Evolutionary conservation across 2,329 filamentous ascomycete genomes (phyloP), one percentile per base, ranked within the genome.

Genomic region (Aspergillus felis): DNA sequence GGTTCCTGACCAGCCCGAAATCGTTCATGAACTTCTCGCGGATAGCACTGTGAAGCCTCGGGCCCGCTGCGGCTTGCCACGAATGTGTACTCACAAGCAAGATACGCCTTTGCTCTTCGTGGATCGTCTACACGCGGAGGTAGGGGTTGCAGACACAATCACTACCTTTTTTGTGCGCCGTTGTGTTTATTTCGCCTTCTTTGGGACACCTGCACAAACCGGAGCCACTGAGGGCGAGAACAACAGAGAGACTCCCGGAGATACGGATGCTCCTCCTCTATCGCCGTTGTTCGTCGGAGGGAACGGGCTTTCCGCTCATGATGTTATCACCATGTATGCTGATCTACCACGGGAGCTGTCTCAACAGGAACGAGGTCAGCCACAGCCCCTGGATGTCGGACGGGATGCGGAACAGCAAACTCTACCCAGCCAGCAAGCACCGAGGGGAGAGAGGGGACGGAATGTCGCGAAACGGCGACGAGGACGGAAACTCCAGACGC

Each of bases 151-250:
- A 10, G 60, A 62, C 25, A 63, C 24, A 27, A 54, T 65, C 41
- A 62, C 61, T 50, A 65, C 55, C 42, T 59, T 62, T 49, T 67
- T 66, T 54, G 58, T 68, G 24, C 49, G 63, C 14, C 53, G 56
- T 28, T 67, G 61, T 61, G 57, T 68, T 28, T 68, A 68, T 61
- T 62, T 66, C 27, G 56, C 62, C 35, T 66, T 68, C 49, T 66
- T 69, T 51, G 59, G 61, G 48, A 58, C 61, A 25, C 55, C 50
- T 62, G n/a, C n/a, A n/a, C 49, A 58, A 57, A 3, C 35, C 12
- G 14, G 35, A 41, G 1, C 49, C 28, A 22, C 49, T 51, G 54
- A 32, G 50, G 52, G 46, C 51, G 44, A 51, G 25, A 10, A 49
- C 7, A 28, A 38, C 22, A 38, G 56, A 54, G 29, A 47, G 41